phyloP scores from a whole-genome alignment of 371 early-diverging fungal species.

The Blastocladiella emersonii region DNA sequence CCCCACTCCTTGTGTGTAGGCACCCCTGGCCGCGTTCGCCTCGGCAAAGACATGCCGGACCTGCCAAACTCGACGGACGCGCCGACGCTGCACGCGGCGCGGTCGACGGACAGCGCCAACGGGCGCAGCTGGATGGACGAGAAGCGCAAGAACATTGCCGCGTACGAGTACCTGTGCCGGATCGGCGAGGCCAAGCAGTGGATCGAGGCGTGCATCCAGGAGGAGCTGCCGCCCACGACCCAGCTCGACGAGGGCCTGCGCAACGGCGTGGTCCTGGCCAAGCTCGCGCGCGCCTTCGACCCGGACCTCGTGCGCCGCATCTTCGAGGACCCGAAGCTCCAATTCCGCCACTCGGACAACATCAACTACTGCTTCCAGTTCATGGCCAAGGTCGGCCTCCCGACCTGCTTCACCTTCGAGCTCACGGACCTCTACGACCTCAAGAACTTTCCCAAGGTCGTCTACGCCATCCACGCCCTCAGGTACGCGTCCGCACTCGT shows the following conservation, averaged over 20 bases:
- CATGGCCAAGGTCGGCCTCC: slow-evolving; percentile 65
- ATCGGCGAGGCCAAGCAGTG: slow-evolving; percentile 99
- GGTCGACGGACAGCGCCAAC: no score
- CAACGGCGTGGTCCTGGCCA: slow-evolving; percentile 88
- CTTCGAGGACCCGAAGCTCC: slow-evolving; percentile 73
- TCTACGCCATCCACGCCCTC: slow-evolving; percentile 98
- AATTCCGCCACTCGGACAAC: slow-evolving; percentile 97
- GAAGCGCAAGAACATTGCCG: slow-evolving; percentile 78
- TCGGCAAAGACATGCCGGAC: background rate
- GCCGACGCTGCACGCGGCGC: background rate
- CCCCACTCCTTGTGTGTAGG: no score
- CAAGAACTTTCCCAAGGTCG: slow-evolving; percentile 98
- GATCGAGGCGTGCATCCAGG: slow-evolving; percentile 83
- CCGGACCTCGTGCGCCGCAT: slow-evolving; percentile 77
- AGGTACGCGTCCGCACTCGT: slow-evolving; percentile 35
- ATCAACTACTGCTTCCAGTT: slow-evolving; percentile 89
- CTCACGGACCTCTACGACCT: slow-evolving; percentile 96
- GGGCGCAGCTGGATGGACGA: slow-evolving; percentile 73
- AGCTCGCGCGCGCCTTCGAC: slow-evolving; percentile 72
- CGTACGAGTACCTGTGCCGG: slow-evolving; percentile 98
- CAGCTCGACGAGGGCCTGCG: slow-evolving; percentile 79
- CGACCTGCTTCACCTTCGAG: slow-evolving; percentile 93
- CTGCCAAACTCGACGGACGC: background rate
- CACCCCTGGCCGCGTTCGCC: background rate
- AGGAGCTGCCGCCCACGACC: slow-evolving; percentile 63